Evolutionary conservation across 2,329 filamentous ascomycete species (phyloP), one percentile per base, ranked within the genome.

Genomic region (Microascus cirrosus): DNA sequence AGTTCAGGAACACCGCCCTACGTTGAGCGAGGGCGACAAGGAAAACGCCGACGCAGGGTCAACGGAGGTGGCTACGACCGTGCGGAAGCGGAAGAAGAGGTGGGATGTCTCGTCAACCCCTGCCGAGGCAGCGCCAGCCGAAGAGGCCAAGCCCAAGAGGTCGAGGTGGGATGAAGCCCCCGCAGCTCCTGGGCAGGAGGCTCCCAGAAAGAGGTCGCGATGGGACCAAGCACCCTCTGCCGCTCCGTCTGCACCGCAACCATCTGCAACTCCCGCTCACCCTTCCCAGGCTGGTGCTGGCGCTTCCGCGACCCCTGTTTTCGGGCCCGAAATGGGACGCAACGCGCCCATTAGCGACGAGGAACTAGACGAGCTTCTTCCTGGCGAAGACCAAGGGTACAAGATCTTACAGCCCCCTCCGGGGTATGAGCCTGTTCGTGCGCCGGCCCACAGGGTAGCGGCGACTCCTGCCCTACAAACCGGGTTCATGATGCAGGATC

Each of bases 401-500:
- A 92, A 95, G 71, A 84, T 96, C 62, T 80, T 97, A 11, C 87
- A 91, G 25, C 90, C 92, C 18, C 94, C 94, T 35, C 89, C 92
- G 4, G 94, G 94, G 36, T 99, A 97, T 68, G 90, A 89, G 53
- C 91, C 92, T 5, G 82, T 90, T 28, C 84, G 89, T 57, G 85
- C 87, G 36, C 83, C 89, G 55, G 80, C 90, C 39, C 84, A 91
- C 69, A 89, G 89, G 68, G 53, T 59, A 15, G 32, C 57, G 10
- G 80, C 85, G 45, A 88, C 90, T 15, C 85, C 90, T 45, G 80
- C 85, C 15, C 83, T 89, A n/a, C 78, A 88, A 25, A 83, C 82
- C 50, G 94, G 94, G 2, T 99, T 97, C 74, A 94, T 95, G 86
- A 95, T 96, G 84, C 94, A 97, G 69, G 91, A 99, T 64, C 89